These are phyloP conservation scores for Rhododendron ferrugineum DNA, from an alignment of 148 eudicot species.

Conservation along the genomic window DNA sequence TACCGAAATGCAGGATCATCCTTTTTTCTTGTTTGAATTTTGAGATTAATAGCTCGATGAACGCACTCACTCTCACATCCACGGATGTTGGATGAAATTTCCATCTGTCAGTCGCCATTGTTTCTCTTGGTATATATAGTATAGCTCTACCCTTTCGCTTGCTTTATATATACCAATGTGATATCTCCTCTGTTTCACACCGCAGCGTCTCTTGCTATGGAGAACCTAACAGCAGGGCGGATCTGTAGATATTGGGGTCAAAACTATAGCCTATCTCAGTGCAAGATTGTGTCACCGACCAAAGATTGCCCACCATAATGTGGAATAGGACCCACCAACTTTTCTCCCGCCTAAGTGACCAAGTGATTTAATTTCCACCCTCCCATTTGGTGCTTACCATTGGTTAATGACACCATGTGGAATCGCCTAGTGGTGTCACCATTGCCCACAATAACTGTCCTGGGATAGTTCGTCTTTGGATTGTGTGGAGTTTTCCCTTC, in stretches of 20 bases:
- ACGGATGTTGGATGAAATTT: not conserved
- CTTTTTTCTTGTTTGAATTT: not conserved
- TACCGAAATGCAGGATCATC: not conserved
- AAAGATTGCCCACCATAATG: not conserved
- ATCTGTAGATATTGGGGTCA: not conserved
- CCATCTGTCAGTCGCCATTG: not conserved
- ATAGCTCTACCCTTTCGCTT: not conserved
- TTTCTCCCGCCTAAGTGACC: not conserved
- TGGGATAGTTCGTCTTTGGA: not conserved
- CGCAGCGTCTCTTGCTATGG: not conserved
- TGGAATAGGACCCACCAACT: not conserved
- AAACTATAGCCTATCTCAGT: not conserved
- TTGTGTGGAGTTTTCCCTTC: not conserved
- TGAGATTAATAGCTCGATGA: not conserved
- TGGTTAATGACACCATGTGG: not conserved
- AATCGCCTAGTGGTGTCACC: not conserved
- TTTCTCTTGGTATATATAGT: not conserved
- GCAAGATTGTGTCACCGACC: not conserved
- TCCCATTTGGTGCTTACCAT: not conserved
- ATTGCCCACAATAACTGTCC: not conserved
- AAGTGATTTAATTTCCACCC: not conserved
- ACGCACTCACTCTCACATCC: not conserved
- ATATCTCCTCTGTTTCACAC: not conserved
- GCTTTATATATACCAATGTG: not conserved
- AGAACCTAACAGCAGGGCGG: not conserved